These are phyloP conservation scores for Diospyros lotus DNA, from an alignment of 148 eudicot genomes.

Conservation along the genomic window DNA sequence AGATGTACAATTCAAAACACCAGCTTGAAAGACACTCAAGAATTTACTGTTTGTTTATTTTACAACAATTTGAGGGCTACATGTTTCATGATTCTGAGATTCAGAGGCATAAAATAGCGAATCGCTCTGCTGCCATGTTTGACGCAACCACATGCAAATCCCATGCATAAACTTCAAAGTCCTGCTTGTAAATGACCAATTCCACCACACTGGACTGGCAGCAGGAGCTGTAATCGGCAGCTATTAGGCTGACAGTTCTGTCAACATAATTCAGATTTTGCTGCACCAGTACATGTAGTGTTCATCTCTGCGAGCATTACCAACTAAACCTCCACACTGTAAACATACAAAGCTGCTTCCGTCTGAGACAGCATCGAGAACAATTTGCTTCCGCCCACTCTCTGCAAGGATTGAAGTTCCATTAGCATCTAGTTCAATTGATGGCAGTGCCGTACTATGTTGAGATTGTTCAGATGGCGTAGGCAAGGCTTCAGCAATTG, in stretches of 20 bases:
- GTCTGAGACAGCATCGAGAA: slow-evolving; percentile 82
- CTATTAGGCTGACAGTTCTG: neutral
- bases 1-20: neutral
- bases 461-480: slow-evolving; percentile 16
- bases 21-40: neutral
- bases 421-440: slow-evolving; percentile 36
- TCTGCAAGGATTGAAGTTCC: slow-evolving; percentile 80
- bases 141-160: neutral
- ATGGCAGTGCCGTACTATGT: neutral
- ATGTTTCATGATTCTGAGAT: neutral
- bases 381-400: slow-evolving; percentile 72
- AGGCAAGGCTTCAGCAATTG: slow-evolving; percentile 84
- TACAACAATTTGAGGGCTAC: neutral
- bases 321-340: slow-evolving; percentile 91
- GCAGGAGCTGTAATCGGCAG: neutral
- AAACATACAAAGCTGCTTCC: slow-evolving; percentile 92
- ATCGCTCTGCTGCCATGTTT: neutral
- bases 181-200: neutral
- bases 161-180: neutral
- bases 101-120: neutral
- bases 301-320: slow-evolving; percentile 76
- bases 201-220: neutral
- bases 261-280: slow-evolving; percentile 17
- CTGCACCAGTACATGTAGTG: slow-evolving; percentile 85
- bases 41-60: neutral